Evolutionary conservation across 768 basidiomycete species (phyloP).

Genomic region (Pleurotus cornucopiae): DNA sequence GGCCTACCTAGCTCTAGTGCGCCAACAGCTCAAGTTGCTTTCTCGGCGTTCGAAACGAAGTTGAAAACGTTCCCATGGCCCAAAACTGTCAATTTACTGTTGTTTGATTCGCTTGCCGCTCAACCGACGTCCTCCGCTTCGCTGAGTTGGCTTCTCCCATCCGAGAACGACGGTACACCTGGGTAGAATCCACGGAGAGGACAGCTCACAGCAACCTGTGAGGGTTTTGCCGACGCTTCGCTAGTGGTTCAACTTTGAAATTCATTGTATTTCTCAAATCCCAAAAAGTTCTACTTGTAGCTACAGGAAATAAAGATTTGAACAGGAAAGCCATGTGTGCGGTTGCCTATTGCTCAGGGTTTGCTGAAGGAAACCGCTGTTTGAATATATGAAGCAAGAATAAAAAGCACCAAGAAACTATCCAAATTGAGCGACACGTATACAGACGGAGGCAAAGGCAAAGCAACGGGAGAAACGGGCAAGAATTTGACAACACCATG

Average conservation of each 20-base stretch:
- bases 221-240: background rate
- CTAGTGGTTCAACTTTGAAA: background rate
- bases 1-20: background rate
- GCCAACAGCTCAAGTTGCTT: background rate
- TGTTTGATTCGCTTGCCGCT: background rate
- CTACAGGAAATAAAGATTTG: too few species aligned
- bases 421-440: slow-evolving; percentile 4
- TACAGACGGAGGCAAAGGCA: slow-evolving; percentile 3
- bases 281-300: background rate
- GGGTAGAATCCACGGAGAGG: background rate
- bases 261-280: background rate
- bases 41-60: background rate
- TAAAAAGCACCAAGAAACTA: slow-evolving; percentile 1
- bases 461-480: slow-evolving; percentile 11
- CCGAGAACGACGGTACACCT: background rate
- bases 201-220: background rate
- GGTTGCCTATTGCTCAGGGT: too few species aligned
- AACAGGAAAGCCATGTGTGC: too few species aligned
- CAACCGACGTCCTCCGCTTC: background rate
- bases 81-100: background rate
- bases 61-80: background rate
- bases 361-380: too few species aligned
- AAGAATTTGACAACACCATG: slow-evolving; percentile 10
- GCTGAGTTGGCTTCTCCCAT: slow-evolving; percentile 4
- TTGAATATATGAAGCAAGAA: background rate